Conservation (phyloP, 2,329 filamentous ascomycete genomes). For the Monascus ruber region DNA sequence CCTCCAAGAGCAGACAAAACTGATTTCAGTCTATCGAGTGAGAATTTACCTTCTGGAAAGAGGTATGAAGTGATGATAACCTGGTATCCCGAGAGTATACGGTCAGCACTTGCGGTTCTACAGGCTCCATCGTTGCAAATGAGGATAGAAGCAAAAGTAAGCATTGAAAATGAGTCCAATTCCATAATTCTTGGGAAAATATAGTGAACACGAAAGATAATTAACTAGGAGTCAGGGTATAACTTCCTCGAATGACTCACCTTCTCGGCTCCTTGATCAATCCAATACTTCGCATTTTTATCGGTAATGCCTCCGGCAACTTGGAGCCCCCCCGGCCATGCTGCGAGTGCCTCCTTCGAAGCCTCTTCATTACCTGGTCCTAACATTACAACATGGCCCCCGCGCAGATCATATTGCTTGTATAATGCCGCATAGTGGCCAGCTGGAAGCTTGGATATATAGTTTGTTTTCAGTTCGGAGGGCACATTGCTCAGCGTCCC, state of each 20-base stretch:
- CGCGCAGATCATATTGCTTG: constrained; percentile 57
- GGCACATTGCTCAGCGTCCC: constrained; percentile 68
- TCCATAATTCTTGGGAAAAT: neutral
- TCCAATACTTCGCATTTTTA: constrained; percentile 73
- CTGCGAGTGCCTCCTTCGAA: constrained; percentile 60
- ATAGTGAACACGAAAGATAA: no score
- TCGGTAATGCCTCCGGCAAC: constrained; percentile 91
- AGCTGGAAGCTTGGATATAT: constrained; percentile 73
- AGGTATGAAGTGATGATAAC: constrained; percentile 95
- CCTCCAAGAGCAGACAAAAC: constrained; percentile 62
- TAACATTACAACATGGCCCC: constrained; percentile 94
- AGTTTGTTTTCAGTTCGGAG: constrained; percentile 72
- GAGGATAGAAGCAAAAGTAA: constrained; percentile 1
- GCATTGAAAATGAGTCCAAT: constrained; percentile 1
- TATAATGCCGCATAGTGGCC: constrained; percentile 75
- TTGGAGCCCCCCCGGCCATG: constrained; percentile 74
- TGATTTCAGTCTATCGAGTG: constrained; percentile 59
- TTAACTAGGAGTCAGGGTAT: constrained; percentile 2
- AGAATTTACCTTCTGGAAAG: constrained; percentile 76
- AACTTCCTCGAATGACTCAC: constrained; percentile 38
- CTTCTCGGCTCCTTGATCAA: constrained; percentile 79
- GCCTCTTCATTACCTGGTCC: constrained; percentile 77
- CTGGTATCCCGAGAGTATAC: constrained; percentile 36
- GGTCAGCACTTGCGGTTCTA: no score
- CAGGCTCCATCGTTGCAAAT: constrained; percentile 3